These are phyloP conservation scores for Gleditsia sinensis DNA, from an alignment of 306 rosid species.

Conservation along the genomic window DNA sequence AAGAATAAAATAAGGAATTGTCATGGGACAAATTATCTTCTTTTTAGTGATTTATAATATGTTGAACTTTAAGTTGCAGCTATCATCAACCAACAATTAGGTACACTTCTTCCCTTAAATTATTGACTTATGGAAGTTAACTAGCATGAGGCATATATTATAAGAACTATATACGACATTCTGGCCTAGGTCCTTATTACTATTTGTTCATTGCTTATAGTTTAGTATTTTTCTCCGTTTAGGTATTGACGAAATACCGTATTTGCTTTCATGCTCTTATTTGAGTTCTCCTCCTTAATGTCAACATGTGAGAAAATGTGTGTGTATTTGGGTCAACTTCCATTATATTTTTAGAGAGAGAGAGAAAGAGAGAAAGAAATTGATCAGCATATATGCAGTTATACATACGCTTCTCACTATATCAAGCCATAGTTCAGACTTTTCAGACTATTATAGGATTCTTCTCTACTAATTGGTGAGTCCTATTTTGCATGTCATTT, in stretches of 20 bases:
- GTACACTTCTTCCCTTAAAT: neutral
- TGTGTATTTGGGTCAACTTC: conserved; percentile 7
- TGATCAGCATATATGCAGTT: no score
- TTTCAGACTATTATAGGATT: no score
- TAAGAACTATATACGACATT: neutral
- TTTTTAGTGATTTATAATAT: conserved; percentile 15
- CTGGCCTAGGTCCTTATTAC: neutral
- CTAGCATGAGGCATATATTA: neutral
- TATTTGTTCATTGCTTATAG: neutral
- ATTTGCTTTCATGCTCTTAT: neutral
- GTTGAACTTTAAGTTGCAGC: conserved; percentile 17
- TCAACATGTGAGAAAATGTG: neutral
- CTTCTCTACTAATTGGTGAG: neutral
- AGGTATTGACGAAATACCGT: conserved; percentile 1
- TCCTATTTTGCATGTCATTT: neutral
- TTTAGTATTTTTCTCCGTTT: neutral
- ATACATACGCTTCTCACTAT: neutral
- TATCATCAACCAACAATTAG: conserved; percentile 3
- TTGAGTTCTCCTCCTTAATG: neutral
- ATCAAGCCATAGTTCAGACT: neutral
- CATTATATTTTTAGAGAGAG: no score
- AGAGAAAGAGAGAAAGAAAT: no score
- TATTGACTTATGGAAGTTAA: neutral
- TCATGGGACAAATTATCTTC: neutral
- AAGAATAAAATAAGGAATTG: neutral